Conservation (phyloP, 306 rosid species). For the Hylodesmum podocarpum region DNA sequence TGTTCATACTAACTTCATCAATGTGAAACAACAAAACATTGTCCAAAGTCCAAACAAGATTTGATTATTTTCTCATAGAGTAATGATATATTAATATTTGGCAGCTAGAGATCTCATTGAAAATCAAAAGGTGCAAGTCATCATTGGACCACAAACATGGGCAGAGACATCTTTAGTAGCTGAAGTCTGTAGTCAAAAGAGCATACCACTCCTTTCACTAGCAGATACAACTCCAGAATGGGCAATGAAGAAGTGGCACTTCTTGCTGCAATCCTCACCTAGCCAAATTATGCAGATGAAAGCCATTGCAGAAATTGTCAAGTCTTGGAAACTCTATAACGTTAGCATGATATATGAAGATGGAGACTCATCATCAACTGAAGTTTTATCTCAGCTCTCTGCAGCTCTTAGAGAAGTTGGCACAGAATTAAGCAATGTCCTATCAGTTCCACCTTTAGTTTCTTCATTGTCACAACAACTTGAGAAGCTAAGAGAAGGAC, state of each 20-base stretch:
- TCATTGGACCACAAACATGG: constrained; percentile 53
- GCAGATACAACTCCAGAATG: constrained; percentile 48
- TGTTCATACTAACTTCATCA: background rate
- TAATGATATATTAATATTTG: background rate
- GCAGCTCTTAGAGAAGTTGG: constrained; percentile 34
- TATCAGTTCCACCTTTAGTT: constrained; percentile 34
- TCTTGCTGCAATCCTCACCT: constrained; percentile 46
- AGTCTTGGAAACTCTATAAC: constrained; percentile 35
- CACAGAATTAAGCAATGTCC: constrained; percentile 16
- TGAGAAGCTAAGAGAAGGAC: constrained; percentile 37
- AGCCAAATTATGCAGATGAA: constrained; percentile 35
- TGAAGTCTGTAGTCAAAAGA: constrained; percentile 30
- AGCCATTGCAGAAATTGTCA: constrained; percentile 44
- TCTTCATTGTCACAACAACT: constrained; percentile 43
- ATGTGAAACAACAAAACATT: background rate
- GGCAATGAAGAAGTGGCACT: constrained; percentile 43
- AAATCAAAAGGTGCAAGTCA: constrained; percentile 38
- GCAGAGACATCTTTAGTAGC: constrained; percentile 43
- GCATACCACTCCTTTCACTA: constrained; percentile 40
- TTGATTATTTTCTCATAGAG: background rate
- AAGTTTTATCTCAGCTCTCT: constrained; percentile 34
- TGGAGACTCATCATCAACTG: constrained; percentile 32
- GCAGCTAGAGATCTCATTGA: constrained; percentile 48
- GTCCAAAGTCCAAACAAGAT: background rate
- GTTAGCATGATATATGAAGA: constrained; percentile 48